Percentiles rank a stretch among this genome's conserved stretches.
Evolutionary conservation across 2,329 filamentous ascomycete genomes (phyloP).

Genomic region (Cryphonectria parasitica): DNA sequence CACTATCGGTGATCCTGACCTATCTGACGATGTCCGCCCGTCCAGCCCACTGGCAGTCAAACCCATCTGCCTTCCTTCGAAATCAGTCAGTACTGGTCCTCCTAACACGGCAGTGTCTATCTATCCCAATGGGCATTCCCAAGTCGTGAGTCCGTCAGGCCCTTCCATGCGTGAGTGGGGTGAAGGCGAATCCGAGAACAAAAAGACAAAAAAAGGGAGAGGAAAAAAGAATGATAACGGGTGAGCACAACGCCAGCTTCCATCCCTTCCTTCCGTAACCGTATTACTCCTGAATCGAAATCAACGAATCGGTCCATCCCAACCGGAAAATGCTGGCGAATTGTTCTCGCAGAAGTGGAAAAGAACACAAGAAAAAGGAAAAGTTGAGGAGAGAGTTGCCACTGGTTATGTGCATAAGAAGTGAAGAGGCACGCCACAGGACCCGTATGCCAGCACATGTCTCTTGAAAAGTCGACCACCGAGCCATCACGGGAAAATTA

Average conservation of each 20-base stretch:
- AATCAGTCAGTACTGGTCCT: not conserved
- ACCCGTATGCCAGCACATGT: not conserved
- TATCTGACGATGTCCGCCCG: too few relatives aligned
- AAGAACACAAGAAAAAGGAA: not conserved
- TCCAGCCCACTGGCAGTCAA: not conserved
- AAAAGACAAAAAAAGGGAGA: not conserved
- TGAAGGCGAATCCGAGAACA: not conserved
- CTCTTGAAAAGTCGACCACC: not conserved
- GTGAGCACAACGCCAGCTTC: not conserved
- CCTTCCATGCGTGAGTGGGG: not conserved
- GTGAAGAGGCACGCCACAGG: not conserved
- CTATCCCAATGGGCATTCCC: not conserved
- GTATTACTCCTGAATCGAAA: not conserved
- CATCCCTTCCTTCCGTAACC: not conserved
- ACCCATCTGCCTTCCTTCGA: not conserved
- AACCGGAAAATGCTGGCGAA: not conserved
- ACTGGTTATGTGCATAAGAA: not conserved
- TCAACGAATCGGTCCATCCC: not conserved
- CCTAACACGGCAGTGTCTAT: not conserved
- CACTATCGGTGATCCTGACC: not conserved
- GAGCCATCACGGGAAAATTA: not conserved
- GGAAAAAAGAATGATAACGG: not conserved
- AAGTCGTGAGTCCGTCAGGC: not conserved
- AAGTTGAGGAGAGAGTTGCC: not conserved
- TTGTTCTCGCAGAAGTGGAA: not conserved